Conservation (phyloP, 768 basidiomycete genomes). For the Macrolepiota albuminosa region DNA sequence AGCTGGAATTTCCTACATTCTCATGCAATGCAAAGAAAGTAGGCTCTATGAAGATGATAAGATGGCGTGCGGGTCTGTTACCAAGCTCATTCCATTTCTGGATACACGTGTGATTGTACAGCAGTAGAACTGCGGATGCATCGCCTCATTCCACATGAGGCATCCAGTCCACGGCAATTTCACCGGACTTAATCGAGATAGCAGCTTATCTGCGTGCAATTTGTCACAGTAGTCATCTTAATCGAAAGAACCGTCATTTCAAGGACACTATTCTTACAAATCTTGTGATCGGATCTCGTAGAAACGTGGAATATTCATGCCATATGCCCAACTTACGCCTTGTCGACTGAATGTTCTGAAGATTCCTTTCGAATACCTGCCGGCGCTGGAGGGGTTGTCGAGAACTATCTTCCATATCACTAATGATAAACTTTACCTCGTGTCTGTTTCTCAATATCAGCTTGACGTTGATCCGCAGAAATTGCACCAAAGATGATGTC, state of each 20-base stretch:
- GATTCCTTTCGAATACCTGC: too few species aligned
- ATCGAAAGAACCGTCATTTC: neutral
- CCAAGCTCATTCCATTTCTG: neutral
- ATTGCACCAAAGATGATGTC: slow-evolving; percentile 55
- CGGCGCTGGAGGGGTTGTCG: neutral
- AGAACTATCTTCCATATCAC: too few species aligned
- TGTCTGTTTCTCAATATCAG: slow-evolving; percentile 1
- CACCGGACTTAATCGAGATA: neutral
- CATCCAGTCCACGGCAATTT: neutral
- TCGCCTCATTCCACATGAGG: neutral
- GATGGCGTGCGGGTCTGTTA: neutral
- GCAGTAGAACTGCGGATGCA: neutral
- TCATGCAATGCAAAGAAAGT: neutral
- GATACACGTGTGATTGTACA: neutral
- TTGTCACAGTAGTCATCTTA: too few species aligned
- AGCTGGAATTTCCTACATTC: too few species aligned
- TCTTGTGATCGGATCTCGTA: neutral
- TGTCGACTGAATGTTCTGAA: neutral
- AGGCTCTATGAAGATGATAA: neutral
- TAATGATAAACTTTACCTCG: neutral
- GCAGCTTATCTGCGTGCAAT: neutral
- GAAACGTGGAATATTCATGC: neutral
- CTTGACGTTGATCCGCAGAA: slow-evolving; percentile 1
- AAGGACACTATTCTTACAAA: neutral
- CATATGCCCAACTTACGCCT: too few species aligned